A percentile compares a stretch with the other conserved stretches of the same genome.
phyloP scores from a whole-genome alignment of 208 protist genomes.

The Acanthamoeba healyi region DNA sequence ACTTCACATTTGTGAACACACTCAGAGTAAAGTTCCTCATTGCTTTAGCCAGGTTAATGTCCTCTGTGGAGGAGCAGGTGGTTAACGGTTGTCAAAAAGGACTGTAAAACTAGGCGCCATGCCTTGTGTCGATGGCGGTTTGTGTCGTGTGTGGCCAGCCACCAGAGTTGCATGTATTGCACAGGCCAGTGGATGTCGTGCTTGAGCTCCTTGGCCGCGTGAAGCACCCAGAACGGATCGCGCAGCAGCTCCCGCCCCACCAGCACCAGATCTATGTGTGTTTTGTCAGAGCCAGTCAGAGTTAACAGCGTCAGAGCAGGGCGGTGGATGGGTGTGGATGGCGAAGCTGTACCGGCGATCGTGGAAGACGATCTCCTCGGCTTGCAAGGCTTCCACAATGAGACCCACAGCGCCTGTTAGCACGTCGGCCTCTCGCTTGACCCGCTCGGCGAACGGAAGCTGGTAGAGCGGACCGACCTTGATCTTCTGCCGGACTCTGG shows the following conservation, averaged over 20 bases:
- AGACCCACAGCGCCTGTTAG: conserved; percentile 76
- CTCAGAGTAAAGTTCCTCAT: no score
- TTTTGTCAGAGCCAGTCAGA: no score
- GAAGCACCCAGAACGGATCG: conserved; percentile 82
- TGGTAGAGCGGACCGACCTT: conserved; percentile 72
- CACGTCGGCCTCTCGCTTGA: conserved; percentile 67
- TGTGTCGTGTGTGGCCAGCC: no score
- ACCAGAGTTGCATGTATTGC: no score
- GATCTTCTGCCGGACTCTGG: conserved; percentile 69
- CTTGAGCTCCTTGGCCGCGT: conserved; percentile 74
- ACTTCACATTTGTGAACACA: no score
- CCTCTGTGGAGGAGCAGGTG: no score
- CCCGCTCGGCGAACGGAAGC: conserved; percentile 77
- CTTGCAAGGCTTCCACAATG: conserved; percentile 69
- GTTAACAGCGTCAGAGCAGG: no score
- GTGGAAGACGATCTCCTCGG: conserved; percentile 77
- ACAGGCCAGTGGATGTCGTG: conserved; percentile 74
- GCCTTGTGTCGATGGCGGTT: no score
- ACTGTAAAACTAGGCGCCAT: no score
- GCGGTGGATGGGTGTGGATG: no score
- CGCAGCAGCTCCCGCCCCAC: conserved; percentile 72
- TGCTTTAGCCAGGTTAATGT: no score
- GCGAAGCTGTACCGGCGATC: conserved; percentile 22
- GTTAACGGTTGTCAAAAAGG: no score
- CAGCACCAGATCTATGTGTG: conserved; percentile 70